Percentiles rank a stretch among this genome's conserved stretches.
Conservation (phyloP, 2,329 filamentous ascomycete species). For the Talaromyces sp. region DNA sequence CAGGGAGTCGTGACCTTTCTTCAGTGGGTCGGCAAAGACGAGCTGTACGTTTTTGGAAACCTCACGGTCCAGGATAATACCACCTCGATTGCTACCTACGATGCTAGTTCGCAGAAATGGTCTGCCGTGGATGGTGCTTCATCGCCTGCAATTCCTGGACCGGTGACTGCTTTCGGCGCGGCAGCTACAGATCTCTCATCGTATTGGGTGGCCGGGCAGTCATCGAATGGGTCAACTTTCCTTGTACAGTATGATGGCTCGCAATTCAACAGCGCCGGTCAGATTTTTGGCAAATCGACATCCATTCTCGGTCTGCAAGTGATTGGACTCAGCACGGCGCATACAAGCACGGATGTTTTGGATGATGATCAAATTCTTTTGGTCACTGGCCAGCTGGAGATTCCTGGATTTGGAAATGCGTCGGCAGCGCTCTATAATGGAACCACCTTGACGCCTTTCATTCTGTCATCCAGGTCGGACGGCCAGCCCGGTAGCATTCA, state of each 20-base stretch:
- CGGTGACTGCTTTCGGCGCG: constrained; percentile 69
- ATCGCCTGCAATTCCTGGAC: constrained; percentile 61
- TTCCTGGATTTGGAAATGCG: constrained; percentile 72
- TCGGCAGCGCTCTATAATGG: constrained; percentile 89
- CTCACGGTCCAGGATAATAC: constrained; percentile 63
- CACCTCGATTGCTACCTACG: constrained; percentile 68
- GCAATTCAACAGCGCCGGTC: constrained; percentile 63
- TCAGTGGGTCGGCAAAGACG: constrained; percentile 69
- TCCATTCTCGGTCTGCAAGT: constrained; percentile 76
- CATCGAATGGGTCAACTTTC: constrained; percentile 64
- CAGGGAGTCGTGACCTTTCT: constrained; percentile 67
- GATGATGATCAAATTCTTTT: constrained; percentile 67
- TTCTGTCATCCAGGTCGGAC: constrained; percentile 66
- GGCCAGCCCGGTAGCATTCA: constrained; percentile 69
- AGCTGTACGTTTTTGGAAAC: constrained; percentile 73
- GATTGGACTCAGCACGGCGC: constrained; percentile 65
- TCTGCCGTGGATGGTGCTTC: constrained; percentile 51
- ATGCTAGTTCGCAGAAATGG: constrained; percentile 65
- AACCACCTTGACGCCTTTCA: constrained; percentile 69
- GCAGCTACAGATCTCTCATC: constrained; percentile 68
- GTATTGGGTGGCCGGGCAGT: constrained; percentile 77
- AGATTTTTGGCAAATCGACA: constrained; percentile 61
- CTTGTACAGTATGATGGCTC: constrained; percentile 77
- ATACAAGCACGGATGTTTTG: constrained; percentile 62
- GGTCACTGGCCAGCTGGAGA: constrained; percentile 74